Percentiles rank a stretch among this genome's conserved stretches.
phyloP scores from a whole-genome alignment of 2,329 filamentous ascomycete genomes.

The Waltergamsia citrina region DNA sequence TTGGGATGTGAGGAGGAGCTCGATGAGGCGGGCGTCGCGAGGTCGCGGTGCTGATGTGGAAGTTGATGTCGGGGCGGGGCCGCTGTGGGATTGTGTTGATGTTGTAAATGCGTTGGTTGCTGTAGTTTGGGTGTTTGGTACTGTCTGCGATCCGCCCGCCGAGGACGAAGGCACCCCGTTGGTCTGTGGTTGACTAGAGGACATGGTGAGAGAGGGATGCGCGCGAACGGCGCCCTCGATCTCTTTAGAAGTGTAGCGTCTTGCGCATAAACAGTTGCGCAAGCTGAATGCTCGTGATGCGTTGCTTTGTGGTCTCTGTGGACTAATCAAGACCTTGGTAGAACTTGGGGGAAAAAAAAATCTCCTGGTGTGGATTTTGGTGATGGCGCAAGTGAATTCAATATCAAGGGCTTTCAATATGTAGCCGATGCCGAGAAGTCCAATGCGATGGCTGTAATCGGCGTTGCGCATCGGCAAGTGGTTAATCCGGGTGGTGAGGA shows the following conservation, averaged over 20 bases:
- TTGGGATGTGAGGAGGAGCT: slow-evolving; percentile 69
- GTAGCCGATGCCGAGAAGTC: no score
- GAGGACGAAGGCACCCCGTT: slow-evolving; percentile 41
- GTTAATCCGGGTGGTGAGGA: not conserved
- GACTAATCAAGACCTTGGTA: no score
- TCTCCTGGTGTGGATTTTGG: no score
- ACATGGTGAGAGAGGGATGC: slow-evolving; percentile 12
- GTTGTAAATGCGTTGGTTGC: slow-evolving; percentile 15
- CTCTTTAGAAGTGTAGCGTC: no score
- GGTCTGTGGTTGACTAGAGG: slow-evolving; percentile 34
- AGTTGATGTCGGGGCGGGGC: slow-evolving; percentile 17
- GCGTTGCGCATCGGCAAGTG: not conserved
- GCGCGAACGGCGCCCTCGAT: no score
- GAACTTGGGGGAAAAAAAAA: no score
- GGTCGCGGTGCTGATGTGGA: slow-evolving; percentile 46
- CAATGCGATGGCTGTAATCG: no score
- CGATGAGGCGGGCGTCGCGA: slow-evolving; percentile 70
- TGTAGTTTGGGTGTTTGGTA: slow-evolving; percentile 24
- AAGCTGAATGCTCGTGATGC: no score
- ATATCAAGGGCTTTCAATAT: no score
- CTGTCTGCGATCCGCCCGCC: slow-evolving; percentile 23
- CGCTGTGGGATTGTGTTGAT: slow-evolving; percentile 10
- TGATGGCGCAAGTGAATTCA: no score
- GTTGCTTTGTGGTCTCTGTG: no score
- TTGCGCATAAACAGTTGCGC: no score